These are phyloP conservation scores for Mycena galopus DNA, from an alignment of 768 basidiomycete genomes.

Conservation along the genomic window DNA sequence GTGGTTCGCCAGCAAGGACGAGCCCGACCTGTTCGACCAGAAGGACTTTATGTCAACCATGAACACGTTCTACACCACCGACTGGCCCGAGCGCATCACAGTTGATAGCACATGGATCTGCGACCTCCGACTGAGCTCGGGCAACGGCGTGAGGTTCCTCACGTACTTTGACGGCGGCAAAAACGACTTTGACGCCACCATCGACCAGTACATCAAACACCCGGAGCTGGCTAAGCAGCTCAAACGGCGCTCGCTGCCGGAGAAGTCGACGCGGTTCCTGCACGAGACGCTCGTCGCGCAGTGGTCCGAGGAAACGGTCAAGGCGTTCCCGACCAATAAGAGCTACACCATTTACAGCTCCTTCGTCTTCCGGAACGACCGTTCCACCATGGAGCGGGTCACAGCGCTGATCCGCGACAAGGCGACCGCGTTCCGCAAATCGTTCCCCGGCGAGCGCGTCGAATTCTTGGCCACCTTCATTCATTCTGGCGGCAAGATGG, in stretches of 20 bases:
- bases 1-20: conserved; percentile 26
- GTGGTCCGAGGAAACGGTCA: conserved; percentile 31
- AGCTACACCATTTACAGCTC: conserved; percentile 34
- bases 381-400: conserved; percentile 19
- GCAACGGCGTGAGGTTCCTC: conserved; percentile 32
- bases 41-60: conserved; percentile 25
- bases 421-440: conserved; percentile 19
- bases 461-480: conserved; percentile 36
- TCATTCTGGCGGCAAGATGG: conserved; percentile 32
- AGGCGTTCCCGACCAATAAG: conserved; percentile 34
- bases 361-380: conserved; percentile 32
- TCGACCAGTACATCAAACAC: conserved; percentile 31
- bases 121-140: conserved; percentile 27
- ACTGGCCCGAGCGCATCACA: conserved; percentile 32
- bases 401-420: conserved; percentile 24
- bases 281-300: conserved; percentile 37
- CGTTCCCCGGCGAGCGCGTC: conserved; percentile 30
- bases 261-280: conserved; percentile 34
- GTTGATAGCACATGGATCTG: conserved; percentile 34
- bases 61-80: conserved; percentile 35
- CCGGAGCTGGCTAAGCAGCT: conserved; percentile 27
- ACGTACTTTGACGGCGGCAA: conserved; percentile 31
- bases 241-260: conserved; percentile 32
- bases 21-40: conserved; percentile 27
- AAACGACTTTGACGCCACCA: conserved; percentile 25